These are phyloP conservation scores for Colletotrichum simmondsii DNA, from an alignment of 2,329 filamentous ascomycete genomes.

Conservation along the genomic window DNA sequence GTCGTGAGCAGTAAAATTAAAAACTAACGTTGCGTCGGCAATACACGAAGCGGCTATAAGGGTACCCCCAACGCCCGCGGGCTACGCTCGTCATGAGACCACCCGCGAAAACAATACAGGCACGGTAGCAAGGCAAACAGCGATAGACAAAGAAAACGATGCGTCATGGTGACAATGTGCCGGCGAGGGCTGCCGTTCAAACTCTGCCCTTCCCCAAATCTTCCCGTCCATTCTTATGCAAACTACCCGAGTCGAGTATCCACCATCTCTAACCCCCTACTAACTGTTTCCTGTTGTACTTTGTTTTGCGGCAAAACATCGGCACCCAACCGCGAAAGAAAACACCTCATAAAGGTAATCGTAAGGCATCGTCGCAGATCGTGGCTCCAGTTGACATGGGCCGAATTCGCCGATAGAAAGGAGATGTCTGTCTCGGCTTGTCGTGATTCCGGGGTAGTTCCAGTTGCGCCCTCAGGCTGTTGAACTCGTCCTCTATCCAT, in stretches of 20 bases:
- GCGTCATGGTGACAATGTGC: conserved; percentile 33
- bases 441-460: conserved; percentile 16
- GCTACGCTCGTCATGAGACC: conserved; percentile 17
- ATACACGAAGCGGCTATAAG: conserved; percentile 34
- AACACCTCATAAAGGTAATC: conserved; percentile 16
- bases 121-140: conserved; percentile 21
- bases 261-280: conserved; percentile 22
- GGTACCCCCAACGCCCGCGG: conserved; percentile 31
- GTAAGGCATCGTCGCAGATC: conserved; percentile 29
- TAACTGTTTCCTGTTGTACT: neutral
- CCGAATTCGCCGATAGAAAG: conserved; percentile 12
- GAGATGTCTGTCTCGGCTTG: conserved; percentile 26
- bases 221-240: conserved; percentile 32
- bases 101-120: conserved; percentile 20
- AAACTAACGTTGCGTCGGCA: conserved; percentile 31
- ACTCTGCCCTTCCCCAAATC: conserved; percentile 28
- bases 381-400: conserved; percentile 12
- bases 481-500: conserved; percentile 12
- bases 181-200: conserved; percentile 29
- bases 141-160: conserved; percentile 26
- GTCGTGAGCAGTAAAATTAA: conserved; percentile 32
- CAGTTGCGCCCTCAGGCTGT: conserved; percentile 23
- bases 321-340: conserved; percentile 14
- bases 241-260: conserved; percentile 34
- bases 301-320: conserved; percentile 14